phyloP scores from a whole-genome alignment of 2,329 filamentous ascomycete species.

The Ceratocystis destructans region DNA sequence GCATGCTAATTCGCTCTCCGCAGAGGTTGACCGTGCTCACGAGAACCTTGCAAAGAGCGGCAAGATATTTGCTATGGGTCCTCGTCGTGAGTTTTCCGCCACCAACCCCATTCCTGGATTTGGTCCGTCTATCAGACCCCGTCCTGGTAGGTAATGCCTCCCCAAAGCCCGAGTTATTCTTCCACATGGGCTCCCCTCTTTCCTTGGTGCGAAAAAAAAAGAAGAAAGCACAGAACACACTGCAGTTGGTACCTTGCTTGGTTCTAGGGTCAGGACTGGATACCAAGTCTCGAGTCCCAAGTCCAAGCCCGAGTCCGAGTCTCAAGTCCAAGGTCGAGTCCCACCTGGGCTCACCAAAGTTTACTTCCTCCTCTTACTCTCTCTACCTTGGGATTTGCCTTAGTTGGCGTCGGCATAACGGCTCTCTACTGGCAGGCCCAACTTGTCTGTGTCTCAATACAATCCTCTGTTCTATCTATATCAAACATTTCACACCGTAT shows the following conservation, averaged over 20 bases:
- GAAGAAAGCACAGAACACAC: not conserved
- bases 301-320: not conserved
- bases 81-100: slow-evolving; percentile 66
- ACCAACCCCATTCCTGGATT: slow-evolving; percentile 38
- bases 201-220: not conserved
- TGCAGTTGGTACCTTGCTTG: slow-evolving; percentile 4
- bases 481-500: slow-evolving; percentile 1
- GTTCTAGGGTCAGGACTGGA: not conserved
- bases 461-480: slow-evolving; percentile 4
- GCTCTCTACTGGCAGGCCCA: not conserved
- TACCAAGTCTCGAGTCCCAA: not conserved
- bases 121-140: slow-evolving; percentile 23
- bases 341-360: not conserved
- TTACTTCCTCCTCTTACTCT: slow-evolving; percentile 1
- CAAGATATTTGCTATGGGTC: slow-evolving; percentile 65
- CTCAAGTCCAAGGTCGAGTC: not conserved
- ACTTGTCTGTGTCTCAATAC: slow-evolving; percentile 15
- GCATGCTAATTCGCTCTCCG: slow-evolving; percentile 5
- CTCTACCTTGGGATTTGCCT: slow-evolving; percentile 7
- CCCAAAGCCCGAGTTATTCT: slow-evolving; percentile 5
- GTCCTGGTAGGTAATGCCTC: slow-evolving; percentile 24
- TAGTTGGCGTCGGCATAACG: not conserved
- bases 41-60: slow-evolving; percentile 95
- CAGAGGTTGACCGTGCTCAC: slow-evolving; percentile 89
- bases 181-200: not conserved